Percentiles rank a stretch among this genome's conserved stretches.
phyloP scores from a whole-genome alignment of 495 filamentous ascomycete species.

The Astrocystis sublimbata region DNA sequence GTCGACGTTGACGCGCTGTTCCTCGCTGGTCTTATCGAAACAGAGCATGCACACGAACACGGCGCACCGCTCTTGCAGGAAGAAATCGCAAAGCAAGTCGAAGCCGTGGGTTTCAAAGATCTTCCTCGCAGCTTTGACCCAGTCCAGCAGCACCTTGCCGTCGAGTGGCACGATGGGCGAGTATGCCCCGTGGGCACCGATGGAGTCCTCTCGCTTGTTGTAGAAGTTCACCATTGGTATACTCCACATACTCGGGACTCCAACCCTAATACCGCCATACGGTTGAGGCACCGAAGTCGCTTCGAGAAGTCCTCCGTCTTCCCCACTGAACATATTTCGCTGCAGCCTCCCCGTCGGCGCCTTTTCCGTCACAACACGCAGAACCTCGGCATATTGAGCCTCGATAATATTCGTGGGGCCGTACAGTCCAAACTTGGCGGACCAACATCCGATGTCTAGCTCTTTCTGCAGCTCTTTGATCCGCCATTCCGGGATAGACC shows the following conservation, averaged over 20 bases:
- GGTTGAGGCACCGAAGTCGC: constrained; percentile 35
- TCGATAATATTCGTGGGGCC: constrained; percentile 44
- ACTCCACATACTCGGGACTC: constrained; percentile 44
- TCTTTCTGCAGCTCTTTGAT: constrained; percentile 45
- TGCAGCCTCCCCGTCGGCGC: constrained; percentile 41
- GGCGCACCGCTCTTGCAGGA: constrained; percentile 46
- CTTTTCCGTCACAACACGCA: constrained; percentile 32
- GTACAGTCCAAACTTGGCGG: constrained; percentile 49
- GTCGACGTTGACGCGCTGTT: constrained; percentile 32
- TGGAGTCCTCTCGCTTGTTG: constrained; percentile 30
- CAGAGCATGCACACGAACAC: constrained; percentile 48
- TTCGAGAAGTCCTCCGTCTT: constrained; percentile 40
- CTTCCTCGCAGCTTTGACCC: constrained; percentile 39
- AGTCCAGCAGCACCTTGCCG: constrained; percentile 41
- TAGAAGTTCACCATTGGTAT: constrained; percentile 44
- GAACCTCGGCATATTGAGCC: constrained; percentile 50
- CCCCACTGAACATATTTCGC: constrained; percentile 38
- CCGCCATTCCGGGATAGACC: constrained; percentile 48
- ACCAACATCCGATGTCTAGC: constrained; percentile 48
- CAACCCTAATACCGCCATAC: constrained; percentile 43
- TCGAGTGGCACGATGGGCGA: constrained; percentile 44
- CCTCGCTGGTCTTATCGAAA: constrained; percentile 42
- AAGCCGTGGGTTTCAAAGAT: constrained; percentile 44
- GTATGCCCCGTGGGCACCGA: constrained; percentile 46
- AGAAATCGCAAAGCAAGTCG: constrained; percentile 46